Evolutionary conservation across 495 filamentous ascomycete genomes (phyloP).

Genomic region (Penicillium malachiteum): DNA sequence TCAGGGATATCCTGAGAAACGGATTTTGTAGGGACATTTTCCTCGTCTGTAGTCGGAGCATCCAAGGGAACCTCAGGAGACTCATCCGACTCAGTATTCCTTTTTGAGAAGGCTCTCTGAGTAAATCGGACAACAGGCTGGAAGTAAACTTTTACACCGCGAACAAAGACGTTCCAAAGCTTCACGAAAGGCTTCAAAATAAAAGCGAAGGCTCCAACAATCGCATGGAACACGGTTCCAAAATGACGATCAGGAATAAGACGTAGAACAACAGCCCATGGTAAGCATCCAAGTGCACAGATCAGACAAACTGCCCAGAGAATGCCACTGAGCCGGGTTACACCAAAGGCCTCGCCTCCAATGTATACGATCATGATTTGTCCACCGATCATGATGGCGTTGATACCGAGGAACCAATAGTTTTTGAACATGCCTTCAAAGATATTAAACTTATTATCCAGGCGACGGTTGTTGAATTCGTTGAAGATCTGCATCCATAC

Average conservation of each 20-base stretch:
- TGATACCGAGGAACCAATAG: conserved; percentile 82
- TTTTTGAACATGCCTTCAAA: conserved; percentile 78
- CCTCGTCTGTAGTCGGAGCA: conserved; percentile 11
- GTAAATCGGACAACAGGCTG: conserved; percentile 25
- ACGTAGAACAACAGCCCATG: conserved; percentile 70
- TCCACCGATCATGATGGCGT: conserved; percentile 71
- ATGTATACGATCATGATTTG: conserved; percentile 82
- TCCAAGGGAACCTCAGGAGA: neutral
- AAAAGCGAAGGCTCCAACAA: conserved; percentile 22
- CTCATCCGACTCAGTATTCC: neutral
- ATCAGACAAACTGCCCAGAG: conserved; percentile 79
- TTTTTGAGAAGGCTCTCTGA: conserved; percentile 15
- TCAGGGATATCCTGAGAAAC: conserved; percentile 17
- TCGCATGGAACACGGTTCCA: conserved; percentile 39
- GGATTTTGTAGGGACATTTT: conserved; percentile 12
- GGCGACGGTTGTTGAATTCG: conserved; percentile 87
- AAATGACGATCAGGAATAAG: conserved; percentile 61
- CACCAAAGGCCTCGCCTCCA: conserved; percentile 70
- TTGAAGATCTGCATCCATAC: conserved; percentile 98
- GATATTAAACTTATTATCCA: conserved; percentile 89
- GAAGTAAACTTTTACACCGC: conserved; percentile 16
- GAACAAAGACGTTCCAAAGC: conserved; percentile 17
- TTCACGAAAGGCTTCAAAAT: conserved; percentile 32
- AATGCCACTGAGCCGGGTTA: conserved; percentile 60
- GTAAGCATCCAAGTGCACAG: conserved; percentile 69